Percentiles rank a stretch among this genome's conserved stretches.
These are phyloP conservation scores for Fusarium sp. DNA, from an alignment of 2,329 filamentous ascomycete genomes.

Conservation along the genomic window DNA sequence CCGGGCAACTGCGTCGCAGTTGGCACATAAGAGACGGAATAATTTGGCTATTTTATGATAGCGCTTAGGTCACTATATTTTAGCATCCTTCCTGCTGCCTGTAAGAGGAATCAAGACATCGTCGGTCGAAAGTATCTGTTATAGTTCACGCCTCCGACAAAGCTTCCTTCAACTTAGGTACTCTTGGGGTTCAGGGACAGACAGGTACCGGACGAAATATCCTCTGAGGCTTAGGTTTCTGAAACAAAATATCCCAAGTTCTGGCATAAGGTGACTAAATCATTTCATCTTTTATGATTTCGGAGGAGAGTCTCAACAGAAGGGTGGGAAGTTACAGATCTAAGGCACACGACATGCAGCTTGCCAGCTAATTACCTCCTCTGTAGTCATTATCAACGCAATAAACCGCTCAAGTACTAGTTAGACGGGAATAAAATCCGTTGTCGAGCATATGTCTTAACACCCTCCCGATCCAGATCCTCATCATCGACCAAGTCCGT, in stretches of 20 bases:
- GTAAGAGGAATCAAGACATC: too few relatives aligned
- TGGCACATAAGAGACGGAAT: not conserved
- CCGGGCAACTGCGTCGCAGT: not conserved
- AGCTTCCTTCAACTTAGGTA: too few relatives aligned
- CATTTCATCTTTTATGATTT: too few relatives aligned
- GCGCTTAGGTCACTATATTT: not conserved
- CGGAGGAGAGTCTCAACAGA: not conserved
- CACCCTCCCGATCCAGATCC: conserved; percentile 22
- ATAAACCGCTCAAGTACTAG: not conserved
- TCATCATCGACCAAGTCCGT: conserved; percentile 31
- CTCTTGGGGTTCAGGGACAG: too few relatives aligned
- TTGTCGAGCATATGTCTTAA: conserved; percentile 50
- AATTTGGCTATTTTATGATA: not conserved
- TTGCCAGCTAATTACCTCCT: not conserved
- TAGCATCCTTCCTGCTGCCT: too few relatives aligned
- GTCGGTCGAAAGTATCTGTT: too few relatives aligned
- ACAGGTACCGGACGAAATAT: too few relatives aligned
- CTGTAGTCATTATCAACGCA: not conserved
- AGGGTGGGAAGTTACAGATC: not conserved
- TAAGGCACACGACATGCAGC: not conserved
- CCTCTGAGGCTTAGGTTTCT: too few relatives aligned
- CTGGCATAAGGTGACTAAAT: too few relatives aligned
- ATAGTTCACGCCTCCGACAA: too few relatives aligned
- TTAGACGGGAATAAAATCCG: conserved; percentile 14
- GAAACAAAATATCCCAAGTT: too few relatives aligned